Evolutionary conservation across 495 filamentous ascomycete genomes (phyloP), one percentile per base, ranked within the genome.

Genomic region (Ascodesmis nigricans): DNA sequence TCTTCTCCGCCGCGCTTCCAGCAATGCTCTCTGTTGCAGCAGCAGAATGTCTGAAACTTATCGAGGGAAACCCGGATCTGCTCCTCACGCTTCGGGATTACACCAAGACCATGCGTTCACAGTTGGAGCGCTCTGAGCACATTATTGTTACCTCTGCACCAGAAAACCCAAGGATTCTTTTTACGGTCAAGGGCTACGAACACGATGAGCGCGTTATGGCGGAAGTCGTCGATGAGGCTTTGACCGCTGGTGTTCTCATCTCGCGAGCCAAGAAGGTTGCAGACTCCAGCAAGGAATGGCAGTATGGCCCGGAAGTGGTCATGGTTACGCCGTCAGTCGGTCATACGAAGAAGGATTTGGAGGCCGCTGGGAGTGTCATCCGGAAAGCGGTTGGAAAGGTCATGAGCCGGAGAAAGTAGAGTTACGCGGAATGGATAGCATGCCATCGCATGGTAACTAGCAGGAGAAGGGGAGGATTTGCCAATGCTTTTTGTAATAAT

Each of bases 351-450:
- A 92, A 91, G 59, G 87, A 97, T 54, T 73, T 80, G 28, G 87
- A 97, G 59, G 84, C 81, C 58, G 78, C 87, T 2, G 87, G 84
- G 2, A 67, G 71, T 3, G 75, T 68, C 3, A 78, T 95, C 38
- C 66, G 90, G 33, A 84, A 93, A 57, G 87, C 83, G 13, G 78
- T 93, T 45, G 91, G 83, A 20, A 92, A 91, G 59, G 72, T 93
- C 32, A 62, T 72, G 54, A 33, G 21, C 15, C 34, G 32, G 28
- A 51, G 76, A 49, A 69, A 60, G 51, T 48, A 48, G 31, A n/a
- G n/a, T n/a, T n/a, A n/a, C n/a, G n/a, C n/a, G n/a, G n/a, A n/a
- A n/a, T n/a, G n/a, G n/a, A n/a, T n/a, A n/a, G n/a, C n/a, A n/a
- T n/a, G n/a, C n/a, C n/a, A n/a, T n/a, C n/a, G n/a, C n/a, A n/a